phyloP scores from a whole-genome alignment of 768 basidiomycete species.

The Sporobolomyces roseus region DNA sequence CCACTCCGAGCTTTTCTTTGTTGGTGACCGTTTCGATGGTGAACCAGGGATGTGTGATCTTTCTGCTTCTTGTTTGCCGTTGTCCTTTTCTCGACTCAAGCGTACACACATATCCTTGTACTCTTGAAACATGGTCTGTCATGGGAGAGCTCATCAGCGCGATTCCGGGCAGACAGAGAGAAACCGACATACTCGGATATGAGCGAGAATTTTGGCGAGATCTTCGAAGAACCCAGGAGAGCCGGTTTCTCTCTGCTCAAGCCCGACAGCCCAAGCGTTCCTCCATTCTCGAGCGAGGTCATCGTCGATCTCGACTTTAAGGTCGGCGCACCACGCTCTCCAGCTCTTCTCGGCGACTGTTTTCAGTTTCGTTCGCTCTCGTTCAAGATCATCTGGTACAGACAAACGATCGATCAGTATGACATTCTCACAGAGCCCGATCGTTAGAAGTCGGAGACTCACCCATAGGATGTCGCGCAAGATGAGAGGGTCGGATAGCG shows the following conservation, averaged over 20 bases:
- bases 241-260: neutral
- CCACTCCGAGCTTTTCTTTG: conserved; percentile 14
- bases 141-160: neutral
- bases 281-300: conserved; percentile 20
- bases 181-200: conserved; percentile 8
- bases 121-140: conserved; percentile 10
- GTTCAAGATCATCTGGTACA: conserved; percentile 28
- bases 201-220: conserved; percentile 2
- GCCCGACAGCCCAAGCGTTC: neutral
- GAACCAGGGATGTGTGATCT: conserved; percentile 5
- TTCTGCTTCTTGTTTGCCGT: too few relatives aligned
- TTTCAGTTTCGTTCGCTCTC: neutral
- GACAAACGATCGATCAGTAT: too few relatives aligned
- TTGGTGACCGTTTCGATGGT: conserved; percentile 27
- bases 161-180: neutral
- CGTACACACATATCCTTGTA: neutral
- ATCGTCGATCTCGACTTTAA: conserved; percentile 6
- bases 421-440: too few relatives aligned
- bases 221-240: conserved; percentile 6
- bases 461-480: conserved; percentile 26
- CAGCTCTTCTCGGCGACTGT: neutral
- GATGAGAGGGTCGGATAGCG: neutral
- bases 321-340: neutral
- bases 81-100: neutral
- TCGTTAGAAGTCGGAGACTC: neutral